Evolutionary conservation across 208 protist species (phyloP).

Genomic region (Trichomonas gallinae): DNA sequence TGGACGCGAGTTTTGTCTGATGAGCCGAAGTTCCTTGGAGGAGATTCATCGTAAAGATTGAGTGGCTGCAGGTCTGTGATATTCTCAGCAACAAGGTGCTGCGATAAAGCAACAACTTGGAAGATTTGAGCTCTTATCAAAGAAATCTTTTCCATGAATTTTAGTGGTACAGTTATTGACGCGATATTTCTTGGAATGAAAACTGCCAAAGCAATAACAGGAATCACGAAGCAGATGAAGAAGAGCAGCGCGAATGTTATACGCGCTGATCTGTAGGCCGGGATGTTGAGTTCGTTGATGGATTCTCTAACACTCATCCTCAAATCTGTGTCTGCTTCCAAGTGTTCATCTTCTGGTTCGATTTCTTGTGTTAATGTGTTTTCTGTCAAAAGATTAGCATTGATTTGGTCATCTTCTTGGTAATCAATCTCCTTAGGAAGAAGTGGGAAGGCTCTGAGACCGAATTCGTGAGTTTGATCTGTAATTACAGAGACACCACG

Average conservation of each 20-base stretch:
- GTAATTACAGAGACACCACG: not conserved
- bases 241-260: not conserved
- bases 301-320: not conserved
- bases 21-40: not conserved
- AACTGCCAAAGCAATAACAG: not conserved
- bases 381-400: not conserved
- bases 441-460: not conserved
- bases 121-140: not conserved
- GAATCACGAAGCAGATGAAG: not conserved
- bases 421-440: not conserved
- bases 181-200: not conserved
- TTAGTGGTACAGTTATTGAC: not conserved
- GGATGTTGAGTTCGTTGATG: not conserved
- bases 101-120: not conserved
- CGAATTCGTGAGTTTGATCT: not conserved
- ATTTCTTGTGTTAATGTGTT: not conserved
- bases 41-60: not conserved
- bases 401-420: not conserved
- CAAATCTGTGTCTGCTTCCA: not conserved
- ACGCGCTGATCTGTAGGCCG: not conserved
- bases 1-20: not conserved
- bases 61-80: not conserved
- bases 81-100: not conserved
- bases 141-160: not conserved
- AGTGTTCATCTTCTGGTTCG: not conserved